Percentiles rank a stretch among this genome's conserved stretches.
phyloP scores from a whole-genome alignment of 768 basidiomycete genomes.

The Auriscalpium vulgare region DNA sequence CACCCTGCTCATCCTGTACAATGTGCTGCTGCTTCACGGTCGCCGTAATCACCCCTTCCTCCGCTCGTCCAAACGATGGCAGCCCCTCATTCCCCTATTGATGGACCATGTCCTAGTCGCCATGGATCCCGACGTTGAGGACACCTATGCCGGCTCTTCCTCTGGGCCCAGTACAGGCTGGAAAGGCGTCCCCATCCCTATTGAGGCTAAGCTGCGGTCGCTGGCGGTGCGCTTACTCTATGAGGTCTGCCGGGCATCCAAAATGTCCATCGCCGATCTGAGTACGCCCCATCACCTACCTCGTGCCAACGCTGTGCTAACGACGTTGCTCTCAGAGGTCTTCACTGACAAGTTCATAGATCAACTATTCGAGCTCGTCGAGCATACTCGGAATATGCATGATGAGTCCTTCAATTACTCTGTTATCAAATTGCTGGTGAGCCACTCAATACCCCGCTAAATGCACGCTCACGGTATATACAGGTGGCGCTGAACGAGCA shows the following conservation, averaged over 20 bases:
- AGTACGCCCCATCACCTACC: constrained; percentile 36
- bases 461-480: constrained; percentile 5
- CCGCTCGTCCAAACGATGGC: constrained; percentile 78
- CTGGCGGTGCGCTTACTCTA: constrained; percentile 75
- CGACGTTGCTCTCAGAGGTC: constrained; percentile 38
- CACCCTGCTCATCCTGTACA: constrained; percentile 69
- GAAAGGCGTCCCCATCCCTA: constrained; percentile 44
- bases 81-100: constrained; percentile 67
- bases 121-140: constrained; percentile 68
- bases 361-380: constrained; percentile 86
- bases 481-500: constrained; percentile 95
- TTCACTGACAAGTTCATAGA: constrained; percentile 85
- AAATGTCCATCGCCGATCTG: constrained; percentile 69
- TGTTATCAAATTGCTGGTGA: constrained; percentile 87
- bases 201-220: constrained; percentile 74
- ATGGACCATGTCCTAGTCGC: constrained; percentile 83
- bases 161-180: constrained; percentile 21
- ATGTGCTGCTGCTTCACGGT: constrained; percentile 70
- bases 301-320: not conserved
- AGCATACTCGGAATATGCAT: constrained; percentile 77
- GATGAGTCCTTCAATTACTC: constrained; percentile 95
- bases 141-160: constrained; percentile 28
- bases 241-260: constrained; percentile 90
- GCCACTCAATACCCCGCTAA: constrained; percentile 18
- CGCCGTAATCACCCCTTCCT: constrained; percentile 61